Evolutionary conservation across 495 filamentous ascomycete species (phyloP), one percentile per base, ranked within the genome.

Genomic region (Antarctomyces pellizariae): DNA sequence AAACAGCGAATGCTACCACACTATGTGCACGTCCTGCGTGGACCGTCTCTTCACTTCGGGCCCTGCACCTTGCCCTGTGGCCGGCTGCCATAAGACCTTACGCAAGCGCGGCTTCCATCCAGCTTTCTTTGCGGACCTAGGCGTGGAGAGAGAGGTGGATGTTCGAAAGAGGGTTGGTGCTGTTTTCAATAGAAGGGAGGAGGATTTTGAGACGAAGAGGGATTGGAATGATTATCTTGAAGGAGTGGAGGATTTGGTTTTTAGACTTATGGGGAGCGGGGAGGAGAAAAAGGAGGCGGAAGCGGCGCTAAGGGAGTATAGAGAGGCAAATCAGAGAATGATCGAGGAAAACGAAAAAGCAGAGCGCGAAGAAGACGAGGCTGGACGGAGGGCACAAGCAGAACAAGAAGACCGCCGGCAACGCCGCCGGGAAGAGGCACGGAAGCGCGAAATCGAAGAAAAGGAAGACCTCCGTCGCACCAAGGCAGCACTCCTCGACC

Each of bases 1-100:
- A 49, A 91, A 93, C 49, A 76, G 84, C 10, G 78, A 89, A 56
- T 99, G 86, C 62, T 99, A 95, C 59, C 86, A 99, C 62, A 77
- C 75, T 35, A 92, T 99, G 79, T 99, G 86, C 53, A 65, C 71
- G 40, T 76, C 72, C 18, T 95, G 86, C 57, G 84, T 95, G 26
- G 76, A 82, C 54, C 73, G 83, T 14, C 77, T 92, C 34, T 97
- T 93, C 63, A 74, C 73, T 13, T 67, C 71, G 13, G 84, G 86
- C 0, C 86, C 89, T 0, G 73, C 80, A 7, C 70, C 75, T 24
- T 99, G 86, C 38, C 86, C 86, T 3, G 74, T 91, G 31, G 72
- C 80, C 1, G 74, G 71, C 10, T 99, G 86, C 49, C 59, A 62
- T 36, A 66, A 70, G 36, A 93, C 84, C 0, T 55, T 95, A 4